Evolutionary conservation across 495 filamentous ascomycete genomes (phyloP).

Genomic region (Mycothermus thermophilus): DNA sequence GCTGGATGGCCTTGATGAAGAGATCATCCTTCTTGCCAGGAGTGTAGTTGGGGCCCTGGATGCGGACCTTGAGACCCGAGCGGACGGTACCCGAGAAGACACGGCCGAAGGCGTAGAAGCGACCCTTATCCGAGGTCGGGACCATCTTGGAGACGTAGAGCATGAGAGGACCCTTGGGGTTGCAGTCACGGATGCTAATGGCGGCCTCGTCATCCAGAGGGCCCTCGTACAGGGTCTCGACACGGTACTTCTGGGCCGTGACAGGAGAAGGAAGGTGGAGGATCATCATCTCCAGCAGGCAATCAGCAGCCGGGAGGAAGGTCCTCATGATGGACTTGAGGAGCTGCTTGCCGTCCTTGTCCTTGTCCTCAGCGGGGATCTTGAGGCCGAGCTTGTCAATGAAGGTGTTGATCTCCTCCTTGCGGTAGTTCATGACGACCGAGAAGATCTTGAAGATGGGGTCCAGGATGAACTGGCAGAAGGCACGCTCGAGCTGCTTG

Average conservation of each 20-base stretch:
- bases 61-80: slow-evolving; percentile 98
- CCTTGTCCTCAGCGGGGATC: slow-evolving; percentile 72
- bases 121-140: slow-evolving; percentile 97
- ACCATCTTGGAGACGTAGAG: slow-evolving; percentile 99
- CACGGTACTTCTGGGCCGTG: slow-evolving; percentile 95
- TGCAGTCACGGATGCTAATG: slow-evolving; percentile 95
- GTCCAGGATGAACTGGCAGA: slow-evolving; percentile 97
- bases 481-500: slow-evolving; percentile 86
- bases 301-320: slow-evolving; percentile 95
- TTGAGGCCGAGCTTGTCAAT: slow-evolving; percentile 88
- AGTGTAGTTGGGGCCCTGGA: slow-evolving; percentile 97
- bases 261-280: slow-evolving; percentile 94
- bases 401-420: slow-evolving; percentile 73
- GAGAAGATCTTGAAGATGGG: slow-evolving; percentile 98
- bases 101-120: slow-evolving; percentile 99
- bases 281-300: slow-evolving; percentile 99
- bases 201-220: slow-evolving; percentile 79
- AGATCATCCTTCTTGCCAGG: slow-evolving; percentile 98
- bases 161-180: slow-evolving; percentile 96
- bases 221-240: slow-evolving; percentile 97
- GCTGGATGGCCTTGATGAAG: slow-evolving; percentile 99
- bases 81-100: slow-evolving; percentile 96
- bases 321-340: slow-evolving; percentile 97
- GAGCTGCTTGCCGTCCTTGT: slow-evolving; percentile 90
- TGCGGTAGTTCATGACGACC: slow-evolving; percentile 95